Evolutionary conservation across 306 rosid genomes (phyloP), one percentile per base, ranked within the genome.

Genomic region (Castanopsis chinensis): DNA sequence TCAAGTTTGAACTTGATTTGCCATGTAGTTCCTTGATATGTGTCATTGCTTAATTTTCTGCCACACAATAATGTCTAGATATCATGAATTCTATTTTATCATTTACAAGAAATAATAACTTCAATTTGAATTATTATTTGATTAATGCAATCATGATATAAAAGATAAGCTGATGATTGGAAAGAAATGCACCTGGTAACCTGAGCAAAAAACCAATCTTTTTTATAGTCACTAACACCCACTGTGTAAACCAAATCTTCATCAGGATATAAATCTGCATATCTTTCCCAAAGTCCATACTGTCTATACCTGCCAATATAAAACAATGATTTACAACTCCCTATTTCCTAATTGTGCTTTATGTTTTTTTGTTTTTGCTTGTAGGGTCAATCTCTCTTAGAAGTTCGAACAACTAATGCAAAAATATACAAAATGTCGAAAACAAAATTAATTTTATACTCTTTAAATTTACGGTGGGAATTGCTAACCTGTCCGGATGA

Each of bases 151-250:
- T 13, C 32, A 3, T 21, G 1, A 58, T 9, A 9, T 58, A 21
- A 58, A 58, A 58, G 32, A 58, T 10, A 55, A 67, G 57, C 5
- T 78, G 18, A 67, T 49, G 0, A 41, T 45, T 6, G 37, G 68
- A 49, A 67, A 80, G 49, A 64, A 76, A 15, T 45, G 49, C 57
- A 92, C 99, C 99, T 91, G 77, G 90, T 90, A 78, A 94, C 97
- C 37, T 94, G 99, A 78, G 97, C 97, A 72, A 88, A 92, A 85
- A 94, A 94, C 97, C 99, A 92, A 79, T 94, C 99, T 82, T 88
- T 91, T 14, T 71, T 74, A 82, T 83, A 92, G 75, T 94, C 93
- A 74, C 90, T 88, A 32, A 83, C 79, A 71, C 92, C 99, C 27
- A 94, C 71, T 1, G 89, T 91, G 92, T 86, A 94, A 67, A 86